Conservation (phyloP, 106 monocot genomes). For the Vanilla planifolia region DNA sequence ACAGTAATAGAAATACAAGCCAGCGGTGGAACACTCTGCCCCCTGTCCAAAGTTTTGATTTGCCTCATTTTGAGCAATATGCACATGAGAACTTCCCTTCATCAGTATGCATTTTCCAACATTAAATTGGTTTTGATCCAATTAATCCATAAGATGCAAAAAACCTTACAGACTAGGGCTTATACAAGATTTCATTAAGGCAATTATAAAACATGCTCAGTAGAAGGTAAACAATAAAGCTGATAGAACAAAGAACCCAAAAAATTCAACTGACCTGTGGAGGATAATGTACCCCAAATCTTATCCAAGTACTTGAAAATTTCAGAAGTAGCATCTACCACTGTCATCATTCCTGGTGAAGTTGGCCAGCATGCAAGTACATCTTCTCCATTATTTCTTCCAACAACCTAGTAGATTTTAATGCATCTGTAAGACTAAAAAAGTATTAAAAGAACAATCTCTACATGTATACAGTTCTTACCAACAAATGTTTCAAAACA, state of each 20-base stretch:
- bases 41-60: too few species aligned
- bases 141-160: not conserved
- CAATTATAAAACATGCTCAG: not conserved
- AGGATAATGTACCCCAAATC: conserved; percentile 77
- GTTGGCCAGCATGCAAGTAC: conserved; percentile 91
- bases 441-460: not conserved
- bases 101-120: too few species aligned
- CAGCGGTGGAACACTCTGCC: too few species aligned
- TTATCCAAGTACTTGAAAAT: conserved; percentile 73
- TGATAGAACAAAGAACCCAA: not conserved
- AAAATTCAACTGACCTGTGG: conserved; percentile 43
- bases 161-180: too few species aligned
- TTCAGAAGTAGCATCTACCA: conserved; percentile 77
- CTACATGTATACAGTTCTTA: conserved; percentile 13
- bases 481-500: conserved; percentile 93
- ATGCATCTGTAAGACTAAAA: conserved; percentile 1
- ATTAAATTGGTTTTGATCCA: not conserved
- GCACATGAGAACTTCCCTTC: too few species aligned
- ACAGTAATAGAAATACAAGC: too few species aligned
- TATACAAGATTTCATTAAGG: not conserved
- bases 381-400: conserved; percentile 95
- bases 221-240: not conserved
- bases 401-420: conserved; percentile 50
- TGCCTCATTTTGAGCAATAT: too few species aligned
- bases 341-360: conserved; percentile 65